Conservation (phyloP, 2,329 filamentous ascomycete genomes). For the Diaporthe sp. region DNA sequence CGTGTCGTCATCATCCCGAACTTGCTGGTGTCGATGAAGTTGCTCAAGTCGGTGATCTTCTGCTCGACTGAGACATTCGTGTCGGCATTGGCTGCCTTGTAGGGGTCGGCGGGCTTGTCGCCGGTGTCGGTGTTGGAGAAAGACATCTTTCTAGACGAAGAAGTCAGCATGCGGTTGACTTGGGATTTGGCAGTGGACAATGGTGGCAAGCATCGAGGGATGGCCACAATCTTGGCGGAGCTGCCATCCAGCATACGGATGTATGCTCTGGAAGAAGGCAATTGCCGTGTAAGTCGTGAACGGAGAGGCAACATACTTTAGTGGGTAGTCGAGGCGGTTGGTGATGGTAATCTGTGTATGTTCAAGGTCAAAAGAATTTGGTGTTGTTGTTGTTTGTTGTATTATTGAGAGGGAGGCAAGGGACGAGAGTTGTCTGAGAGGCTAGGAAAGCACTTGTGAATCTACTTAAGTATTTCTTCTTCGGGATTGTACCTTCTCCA, state of each 20-base stretch:
- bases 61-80: slow-evolving; percentile 74
- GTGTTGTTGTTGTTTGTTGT: neutral
- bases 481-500: slow-evolving; percentile 19
- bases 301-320: slow-evolving; percentile 36
- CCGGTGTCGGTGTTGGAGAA: slow-evolving; percentile 74
- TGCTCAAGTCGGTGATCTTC: slow-evolving; percentile 81
- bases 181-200: neutral
- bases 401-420: neutral
- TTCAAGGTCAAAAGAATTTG: neutral
- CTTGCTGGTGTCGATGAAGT: slow-evolving; percentile 80
- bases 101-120: slow-evolving; percentile 78
- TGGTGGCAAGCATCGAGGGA: neutral
- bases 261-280: neutral
- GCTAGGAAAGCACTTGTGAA: neutral
- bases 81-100: slow-evolving; percentile 80
- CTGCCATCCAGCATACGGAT: neutral
- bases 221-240: neutral
- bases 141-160: slow-evolving; percentile 38
- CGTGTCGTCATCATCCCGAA: slow-evolving; percentile 92
- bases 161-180: slow-evolving; percentile 24
- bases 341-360: neutral
- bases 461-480: slow-evolving; percentile 15
- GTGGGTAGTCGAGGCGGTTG: neutral
- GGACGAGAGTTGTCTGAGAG: neutral
- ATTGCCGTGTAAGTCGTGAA: slow-evolving; percentile 1